Evolutionary conservation across 1,284 basidiomycete genomes (phyloP).

Genomic region (Cryptococcus hybrid): DNA sequence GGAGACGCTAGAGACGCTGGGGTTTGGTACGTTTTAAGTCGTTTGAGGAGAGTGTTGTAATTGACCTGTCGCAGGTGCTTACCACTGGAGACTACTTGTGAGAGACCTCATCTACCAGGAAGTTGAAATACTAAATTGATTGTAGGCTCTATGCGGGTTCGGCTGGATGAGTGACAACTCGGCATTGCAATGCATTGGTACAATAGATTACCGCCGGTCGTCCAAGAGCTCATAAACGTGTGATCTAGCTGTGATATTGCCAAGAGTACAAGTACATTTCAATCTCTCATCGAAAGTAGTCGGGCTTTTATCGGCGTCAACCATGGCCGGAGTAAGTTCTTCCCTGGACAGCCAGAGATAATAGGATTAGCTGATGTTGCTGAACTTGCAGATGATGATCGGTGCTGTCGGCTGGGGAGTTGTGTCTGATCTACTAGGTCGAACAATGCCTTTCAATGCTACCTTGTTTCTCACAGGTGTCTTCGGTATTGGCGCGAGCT

Average conservation of each 20-base stretch:
- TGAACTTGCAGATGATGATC: slow-evolving; percentile 81
- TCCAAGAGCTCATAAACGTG: slow-evolving; percentile 48
- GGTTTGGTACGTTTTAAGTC: slow-evolving; percentile 70
- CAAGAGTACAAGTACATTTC: slow-evolving; percentile 86
- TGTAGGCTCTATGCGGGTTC: slow-evolving; percentile 67
- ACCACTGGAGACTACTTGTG: slow-evolving; percentile 75
- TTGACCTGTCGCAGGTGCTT: slow-evolving; percentile 55
- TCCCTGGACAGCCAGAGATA: neutral
- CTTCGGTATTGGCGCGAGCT: slow-evolving; percentile 80
- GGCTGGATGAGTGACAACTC: slow-evolving; percentile 61
- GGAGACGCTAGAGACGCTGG: slow-evolving; percentile 81
- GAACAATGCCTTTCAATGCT: slow-evolving; percentile 84
- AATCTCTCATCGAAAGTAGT: slow-evolving; percentile 45
- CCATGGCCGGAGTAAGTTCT: slow-evolving; percentile 56
- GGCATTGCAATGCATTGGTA: slow-evolving; percentile 39
- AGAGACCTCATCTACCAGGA: slow-evolving; percentile 55
- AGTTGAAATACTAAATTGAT: slow-evolving; percentile 53
- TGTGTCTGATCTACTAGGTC: slow-evolving; percentile 79
- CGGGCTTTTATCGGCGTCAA: slow-evolving; percentile 42
- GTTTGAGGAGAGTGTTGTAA: slow-evolving; percentile 38
- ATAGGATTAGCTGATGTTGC: neutral
- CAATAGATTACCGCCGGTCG: neutral
- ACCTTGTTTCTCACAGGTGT: slow-evolving; percentile 86
- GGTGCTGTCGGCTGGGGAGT: slow-evolving; percentile 91
- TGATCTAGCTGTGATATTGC: slow-evolving; percentile 79